Base-by-base conservation (phyloP, 1,284 basidiomycete genomes). In the Ceratobasidium sp. region DNA sequence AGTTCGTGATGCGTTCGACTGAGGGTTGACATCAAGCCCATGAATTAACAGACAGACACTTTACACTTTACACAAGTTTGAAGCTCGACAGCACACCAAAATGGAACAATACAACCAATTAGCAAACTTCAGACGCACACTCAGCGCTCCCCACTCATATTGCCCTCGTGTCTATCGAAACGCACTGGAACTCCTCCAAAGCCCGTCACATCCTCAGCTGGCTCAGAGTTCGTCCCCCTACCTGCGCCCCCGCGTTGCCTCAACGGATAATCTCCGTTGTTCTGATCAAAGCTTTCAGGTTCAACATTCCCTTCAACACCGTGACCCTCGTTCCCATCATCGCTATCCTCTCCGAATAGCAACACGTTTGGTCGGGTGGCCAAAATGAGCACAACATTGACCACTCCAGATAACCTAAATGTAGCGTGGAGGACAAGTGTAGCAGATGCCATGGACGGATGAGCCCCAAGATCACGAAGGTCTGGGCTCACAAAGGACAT, bases 311-410 rank as follows among this genome's bases (percentile, higher is more conserved):
- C 41, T 3, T 4, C 44, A 31, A 2, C 22, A 5, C 15, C 36
- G 41, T 57, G 27, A 1, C 31, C 67, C 1, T 27, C 41, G 3
- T 59, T 44, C 31, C 31, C 31, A 2, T 41, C 63, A 29, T 24
- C 27, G 56, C 27, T n/a, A 31, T 24, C 5, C 47, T 71, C 54
- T 19, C 67, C 67, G 65, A 77, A 77, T 7, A 77, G 51, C n/a
- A 77, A 48, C 19, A 77, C 67, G 44, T 77, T 77, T 0, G 76
- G 76, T 33, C 76, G 48, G 11, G 76, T 77, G 27, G 47, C 31
- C 15, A 75, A 69, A 33, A 77, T 71, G n/a, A 77, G 63, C 1
- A 47, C 67, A 6, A 77, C 76, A 51, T 77, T 77, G n/a, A 74
- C 45, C 7, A 75, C 66, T 9, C 76, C 76, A 45, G 47, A 71